Conservation (phyloP, 306 rosid species). For the Mimosa pudica region DNA sequence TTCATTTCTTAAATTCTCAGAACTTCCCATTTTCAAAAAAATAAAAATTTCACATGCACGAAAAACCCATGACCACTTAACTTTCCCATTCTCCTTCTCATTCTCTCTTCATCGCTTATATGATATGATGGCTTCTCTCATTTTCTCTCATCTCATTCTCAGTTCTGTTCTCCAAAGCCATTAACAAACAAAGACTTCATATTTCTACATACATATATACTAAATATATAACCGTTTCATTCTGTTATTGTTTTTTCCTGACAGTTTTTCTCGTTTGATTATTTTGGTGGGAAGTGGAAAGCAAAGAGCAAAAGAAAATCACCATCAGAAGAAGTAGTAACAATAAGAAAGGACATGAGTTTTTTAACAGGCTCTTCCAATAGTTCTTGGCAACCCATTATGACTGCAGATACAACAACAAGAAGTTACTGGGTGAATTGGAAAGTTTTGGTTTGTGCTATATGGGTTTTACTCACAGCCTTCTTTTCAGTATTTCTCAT, state of each 20-base stretch:
- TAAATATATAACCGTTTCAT: slow-evolving; percentile 9
- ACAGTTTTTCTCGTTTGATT: slow-evolving; percentile 18
- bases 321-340: background rate
- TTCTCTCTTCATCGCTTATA: background rate
- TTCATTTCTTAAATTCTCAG: slow-evolving; percentile 37
- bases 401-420: slow-evolving; percentile 73
- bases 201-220: background rate
- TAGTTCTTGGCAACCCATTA: slow-evolving; percentile 75
- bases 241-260: slow-evolving; percentile 10
- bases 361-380: slow-evolving; percentile 61
- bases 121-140: background rate
- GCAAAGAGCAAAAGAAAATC: slow-evolving; percentile 14
- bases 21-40: slow-evolving; percentile 24
- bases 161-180: background rate
- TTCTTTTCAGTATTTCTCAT: slow-evolving; percentile 50
- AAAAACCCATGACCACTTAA: slow-evolving; percentile 33
- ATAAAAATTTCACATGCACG: slow-evolving; percentile 26
- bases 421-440: slow-evolving; percentile 85
- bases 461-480: slow-evolving; percentile 62
- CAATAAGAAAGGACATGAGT: slow-evolving; percentile 51
- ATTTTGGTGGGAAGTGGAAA: slow-evolving; percentile 28
- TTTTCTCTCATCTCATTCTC: background rate
- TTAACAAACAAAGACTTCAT: background rate
- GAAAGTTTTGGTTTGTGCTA: slow-evolving; percentile 74
- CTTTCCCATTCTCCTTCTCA: slow-evolving; percentile 34